phyloP scores from a whole-genome alignment of 1,284 basidiomycete genomes.

The Microbotryum violaceum region DNA sequence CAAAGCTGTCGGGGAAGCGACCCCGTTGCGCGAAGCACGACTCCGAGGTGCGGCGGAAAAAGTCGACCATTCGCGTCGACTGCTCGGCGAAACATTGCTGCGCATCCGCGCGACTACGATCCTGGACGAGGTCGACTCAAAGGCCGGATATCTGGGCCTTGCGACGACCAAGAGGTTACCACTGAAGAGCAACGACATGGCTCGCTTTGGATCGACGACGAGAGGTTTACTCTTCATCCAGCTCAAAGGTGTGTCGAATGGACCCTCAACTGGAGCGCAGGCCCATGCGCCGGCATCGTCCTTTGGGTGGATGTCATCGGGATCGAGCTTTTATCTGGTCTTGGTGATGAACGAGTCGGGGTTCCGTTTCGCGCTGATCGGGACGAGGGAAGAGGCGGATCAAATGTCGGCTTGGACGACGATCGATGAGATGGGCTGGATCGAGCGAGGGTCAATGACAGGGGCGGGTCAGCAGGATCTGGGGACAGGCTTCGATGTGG shows the following conservation, averaged over 20 bases:
- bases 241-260: constrained; percentile 4
- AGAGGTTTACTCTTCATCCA: constrained; percentile 15
- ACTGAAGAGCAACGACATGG: constrained; percentile 12
- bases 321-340: constrained; percentile 10
- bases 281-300: not conserved
- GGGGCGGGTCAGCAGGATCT: not conserved
- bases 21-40: constrained; percentile 2
- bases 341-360: constrained; percentile 21
- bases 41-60: constrained; percentile 10
- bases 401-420: constrained; percentile 42
- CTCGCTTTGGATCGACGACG: constrained; percentile 15
- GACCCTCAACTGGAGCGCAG: not conserved
- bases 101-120: constrained; percentile 20
- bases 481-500: constrained; percentile 52
- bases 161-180: constrained; percentile 13
- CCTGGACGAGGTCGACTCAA: constrained; percentile 25
- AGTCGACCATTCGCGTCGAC: constrained; percentile 5
- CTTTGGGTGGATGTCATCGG: not conserved
- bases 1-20: not conserved
- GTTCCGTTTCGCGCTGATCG: constrained; percentile 17
- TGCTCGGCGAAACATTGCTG: not conserved
- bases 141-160: constrained; percentile 15
- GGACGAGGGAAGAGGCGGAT: constrained; percentile 13
- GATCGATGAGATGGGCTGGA: constrained; percentile 68
- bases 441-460: constrained; percentile 45